Percentiles rank a stretch among this genome's conserved stretches.
phyloP scores from a whole-genome alignment of 2,329 filamentous ascomycete genomes.

The Xenoacremonium recifei region DNA sequence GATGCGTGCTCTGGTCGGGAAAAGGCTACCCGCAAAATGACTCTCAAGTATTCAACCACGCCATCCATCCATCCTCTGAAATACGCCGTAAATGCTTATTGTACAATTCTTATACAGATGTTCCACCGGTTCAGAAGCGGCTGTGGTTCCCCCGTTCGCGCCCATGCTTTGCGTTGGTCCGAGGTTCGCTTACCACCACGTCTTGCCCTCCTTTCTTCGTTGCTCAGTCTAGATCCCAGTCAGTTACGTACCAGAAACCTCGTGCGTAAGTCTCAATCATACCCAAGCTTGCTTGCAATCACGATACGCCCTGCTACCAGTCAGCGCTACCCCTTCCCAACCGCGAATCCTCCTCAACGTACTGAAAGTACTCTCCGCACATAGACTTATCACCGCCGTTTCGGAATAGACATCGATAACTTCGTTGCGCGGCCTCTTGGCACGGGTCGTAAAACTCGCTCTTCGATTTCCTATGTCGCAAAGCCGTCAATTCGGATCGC shows the following conservation, averaged over 20 bases:
- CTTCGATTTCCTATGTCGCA: slow-evolving; percentile 66
- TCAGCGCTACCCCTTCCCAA: slow-evolving; percentile 18
- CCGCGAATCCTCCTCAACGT: slow-evolving; percentile 33
- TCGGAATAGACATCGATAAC: slow-evolving; percentile 82
- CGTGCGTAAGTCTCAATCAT: slow-evolving; percentile 19
- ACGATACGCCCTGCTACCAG: slow-evolving; percentile 71
- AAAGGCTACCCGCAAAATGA: too few species aligned
- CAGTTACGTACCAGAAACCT: slow-evolving; percentile 1
- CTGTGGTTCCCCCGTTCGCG: neutral
- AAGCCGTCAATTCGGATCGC: slow-evolving; percentile 9
- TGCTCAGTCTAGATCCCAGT: slow-evolving; percentile 27
- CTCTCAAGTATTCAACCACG: too few species aligned
- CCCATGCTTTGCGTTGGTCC: neutral
- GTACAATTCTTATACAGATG: slow-evolving; percentile 9
- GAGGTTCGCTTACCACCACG: slow-evolving; percentile 11
- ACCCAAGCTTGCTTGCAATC: slow-evolving; percentile 97
- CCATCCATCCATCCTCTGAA: neutral
- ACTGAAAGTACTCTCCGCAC: slow-evolving; percentile 97
- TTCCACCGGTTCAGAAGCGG: neutral
- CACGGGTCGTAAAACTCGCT: slow-evolving; percentile 96
- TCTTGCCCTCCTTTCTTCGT: slow-evolving; percentile 29
- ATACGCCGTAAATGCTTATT: slow-evolving; percentile 5
- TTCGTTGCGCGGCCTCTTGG: slow-evolving; percentile 83
- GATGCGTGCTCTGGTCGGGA: too few species aligned
- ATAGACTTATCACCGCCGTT: slow-evolving; percentile 86